phyloP scores from a whole-genome alignment of 2,329 filamentous ascomycete species.

The Xylariaceae sp. region DNA sequence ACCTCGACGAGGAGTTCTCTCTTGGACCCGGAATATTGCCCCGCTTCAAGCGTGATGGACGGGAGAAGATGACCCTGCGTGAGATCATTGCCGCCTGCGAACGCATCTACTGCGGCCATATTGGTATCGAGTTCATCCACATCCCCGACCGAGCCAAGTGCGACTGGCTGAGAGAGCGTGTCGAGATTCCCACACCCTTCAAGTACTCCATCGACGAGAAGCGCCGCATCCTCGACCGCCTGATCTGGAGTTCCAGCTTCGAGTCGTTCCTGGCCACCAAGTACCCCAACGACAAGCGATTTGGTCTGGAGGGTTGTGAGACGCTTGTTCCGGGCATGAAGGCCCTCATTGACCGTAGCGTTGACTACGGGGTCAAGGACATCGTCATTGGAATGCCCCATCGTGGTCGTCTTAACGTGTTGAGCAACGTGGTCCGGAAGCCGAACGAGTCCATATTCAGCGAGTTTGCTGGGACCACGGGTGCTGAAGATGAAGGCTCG shows the following conservation, averaged over 20 bases:
- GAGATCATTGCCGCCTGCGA: constrained; percentile 93
- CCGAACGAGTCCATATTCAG: constrained; percentile 99
- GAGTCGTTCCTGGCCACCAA: constrained; percentile 93
- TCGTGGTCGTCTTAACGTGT: constrained; percentile 93
- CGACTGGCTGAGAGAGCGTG: constrained; percentile 92
- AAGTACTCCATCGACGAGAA: constrained; percentile 98
- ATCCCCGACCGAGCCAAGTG: constrained; percentile 96
- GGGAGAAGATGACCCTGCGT: constrained; percentile 92
- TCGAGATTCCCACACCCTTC: constrained; percentile 91
- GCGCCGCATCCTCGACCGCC: constrained; percentile 88
- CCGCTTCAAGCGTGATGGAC: constrained; percentile 78
- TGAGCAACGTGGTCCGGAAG: constrained; percentile 97
- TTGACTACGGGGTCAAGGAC: constrained; percentile 97
- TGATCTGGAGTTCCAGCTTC: constrained; percentile 98
- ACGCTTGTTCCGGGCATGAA: constrained; percentile 98
- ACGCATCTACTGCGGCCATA: constrained; percentile 93
- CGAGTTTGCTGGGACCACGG: constrained; percentile 84
- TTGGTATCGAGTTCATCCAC: constrained; percentile 97
- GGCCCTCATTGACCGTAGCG: constrained; percentile 93
- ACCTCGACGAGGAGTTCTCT: constrained; percentile 84
- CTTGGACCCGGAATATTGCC: constrained; percentile 93
- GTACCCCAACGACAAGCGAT: constrained; percentile 99
- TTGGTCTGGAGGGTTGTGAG: constrained; percentile 95
- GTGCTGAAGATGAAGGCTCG: constrained; percentile 88
- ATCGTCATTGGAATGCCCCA: constrained; percentile 99